phyloP scores from a whole-genome alignment of 306 rosid species.

The Hippophae gyantsensis region DNA sequence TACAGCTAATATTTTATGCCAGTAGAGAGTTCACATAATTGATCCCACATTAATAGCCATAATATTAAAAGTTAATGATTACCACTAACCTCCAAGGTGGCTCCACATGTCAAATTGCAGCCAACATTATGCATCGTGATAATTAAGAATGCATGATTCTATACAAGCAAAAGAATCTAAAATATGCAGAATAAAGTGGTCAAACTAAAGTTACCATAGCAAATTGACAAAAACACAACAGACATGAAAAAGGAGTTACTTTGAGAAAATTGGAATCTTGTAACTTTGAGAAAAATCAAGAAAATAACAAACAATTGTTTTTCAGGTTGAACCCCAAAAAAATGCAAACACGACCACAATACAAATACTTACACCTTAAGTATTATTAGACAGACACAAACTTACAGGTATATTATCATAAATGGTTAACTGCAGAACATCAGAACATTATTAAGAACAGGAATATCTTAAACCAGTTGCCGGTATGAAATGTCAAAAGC shows the following conservation, averaged over 20 bases:
- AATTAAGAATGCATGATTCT: no score
- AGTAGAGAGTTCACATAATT: no score
- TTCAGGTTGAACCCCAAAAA: background rate
- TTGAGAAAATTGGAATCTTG: no score
- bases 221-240: no score
- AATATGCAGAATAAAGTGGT: constrained; percentile 11
- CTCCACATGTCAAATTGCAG: constrained; percentile 20
- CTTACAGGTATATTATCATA: constrained; percentile 20
- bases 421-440: constrained; percentile 18
- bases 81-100: constrained; percentile 23
- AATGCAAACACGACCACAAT: background rate
- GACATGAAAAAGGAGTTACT: no score
- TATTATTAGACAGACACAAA: constrained; percentile 6
- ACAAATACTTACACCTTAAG: constrained; percentile 1
- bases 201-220: no score
- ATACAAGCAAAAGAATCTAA: background rate
- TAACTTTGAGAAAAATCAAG: background rate
- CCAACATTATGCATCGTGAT: background rate
- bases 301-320: background rate
- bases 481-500: constrained; percentile 18
- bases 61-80: constrained; percentile 7
- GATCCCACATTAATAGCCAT: background rate
- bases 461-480: constrained; percentile 22
- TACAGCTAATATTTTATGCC: no score
- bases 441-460: constrained; percentile 13